Percentiles rank a stretch among this genome's conserved stretches.
Evolutionary conservation across 768 basidiomycete genomes (phyloP).

Genomic region (Crepidotus variabilis): DNA sequence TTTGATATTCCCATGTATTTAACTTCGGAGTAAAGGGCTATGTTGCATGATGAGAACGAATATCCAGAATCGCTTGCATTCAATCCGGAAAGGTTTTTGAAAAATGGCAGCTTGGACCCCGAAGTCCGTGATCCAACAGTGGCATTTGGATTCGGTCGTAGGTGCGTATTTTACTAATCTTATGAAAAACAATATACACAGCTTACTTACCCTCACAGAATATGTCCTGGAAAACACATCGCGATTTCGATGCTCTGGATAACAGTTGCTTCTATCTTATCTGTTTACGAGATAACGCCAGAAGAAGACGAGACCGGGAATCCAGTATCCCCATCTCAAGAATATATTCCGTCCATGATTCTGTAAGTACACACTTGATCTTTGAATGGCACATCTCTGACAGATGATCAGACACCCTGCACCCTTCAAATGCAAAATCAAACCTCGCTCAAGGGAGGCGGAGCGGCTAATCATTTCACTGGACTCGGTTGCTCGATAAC

Average conservation of each 20-base stretch:
- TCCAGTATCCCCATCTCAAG: conserved; percentile 22
- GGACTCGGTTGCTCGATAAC: too few relatives aligned
- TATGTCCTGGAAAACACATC: conserved; percentile 1
- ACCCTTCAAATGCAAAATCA: conserved; percentile 21
- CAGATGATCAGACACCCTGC: conserved; percentile 12
- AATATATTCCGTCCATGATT: conserved; percentile 8
- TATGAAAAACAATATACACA: too few relatives aligned
- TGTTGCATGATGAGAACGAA: conserved; percentile 15
- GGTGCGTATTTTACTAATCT: too few relatives aligned
- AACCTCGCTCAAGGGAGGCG: conserved; percentile 15
- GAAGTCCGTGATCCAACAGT: conserved; percentile 5
- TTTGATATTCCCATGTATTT: not conserved
- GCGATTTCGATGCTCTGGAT: conserved; percentile 21
- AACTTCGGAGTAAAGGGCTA: conserved; percentile 11
- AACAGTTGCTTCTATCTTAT: conserved; percentile 24
- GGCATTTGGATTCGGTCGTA: conserved; percentile 7
- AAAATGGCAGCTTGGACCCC: conserved; percentile 10
- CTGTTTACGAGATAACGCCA: conserved; percentile 25
- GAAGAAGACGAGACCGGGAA: conserved; percentile 21
- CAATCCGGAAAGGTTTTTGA: conserved; percentile 19
- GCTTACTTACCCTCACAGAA: not conserved
- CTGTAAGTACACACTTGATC: not conserved
- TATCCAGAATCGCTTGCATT: conserved; percentile 17
- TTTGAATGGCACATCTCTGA: not conserved
- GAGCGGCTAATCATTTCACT: too few relatives aligned